Evolutionary conservation across 2,329 filamentous ascomycete species (phyloP).

Genomic region (Aspergillus cejpii): DNA sequence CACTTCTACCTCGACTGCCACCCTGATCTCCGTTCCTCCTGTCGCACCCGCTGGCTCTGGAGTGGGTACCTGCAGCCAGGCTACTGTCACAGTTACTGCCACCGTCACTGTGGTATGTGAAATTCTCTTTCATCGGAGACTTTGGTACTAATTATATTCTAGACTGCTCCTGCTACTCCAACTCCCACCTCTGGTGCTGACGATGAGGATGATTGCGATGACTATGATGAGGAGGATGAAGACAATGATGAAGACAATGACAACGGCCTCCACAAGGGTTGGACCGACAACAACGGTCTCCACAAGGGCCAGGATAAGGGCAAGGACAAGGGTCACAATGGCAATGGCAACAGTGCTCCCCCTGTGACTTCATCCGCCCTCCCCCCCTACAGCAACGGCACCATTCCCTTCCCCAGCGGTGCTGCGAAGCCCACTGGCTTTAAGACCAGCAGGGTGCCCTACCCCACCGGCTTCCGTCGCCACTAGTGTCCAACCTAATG

Average conservation of each 20-base stretch:
- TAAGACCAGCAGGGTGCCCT: conserved; percentile 23
- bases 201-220: conserved; percentile 2
- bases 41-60: conserved; percentile 10
- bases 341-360: conserved; percentile 5
- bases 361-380: conserved; percentile 10
- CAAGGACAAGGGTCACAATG: not conserved
- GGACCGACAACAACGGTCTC: conserved; percentile 5
- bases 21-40: conserved; percentile 17
- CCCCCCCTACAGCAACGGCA: conserved; percentile 19
- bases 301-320: no score
- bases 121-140: not conserved
- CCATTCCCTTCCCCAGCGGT: conserved; percentile 13
- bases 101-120: conserved; percentile 35
- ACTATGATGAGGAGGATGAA: not conserved
- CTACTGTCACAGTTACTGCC: conserved; percentile 28
- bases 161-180: conserved; percentile 7
- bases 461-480: conserved; percentile 24
- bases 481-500: conserved; percentile 14
- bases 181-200: conserved; percentile 9
- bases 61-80: conserved; percentile 11
- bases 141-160: not conserved
- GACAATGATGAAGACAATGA: conserved; percentile 1
- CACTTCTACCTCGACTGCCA: conserved; percentile 29
- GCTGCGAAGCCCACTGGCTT: conserved; percentile 25
- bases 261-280: conserved; percentile 2